Percentiles rank a stretch among this genome's conserved stretches.
Conservation (phyloP, 2,329 filamentous ascomycete species). For the Colletotrichum lindemuthianum region DNA sequence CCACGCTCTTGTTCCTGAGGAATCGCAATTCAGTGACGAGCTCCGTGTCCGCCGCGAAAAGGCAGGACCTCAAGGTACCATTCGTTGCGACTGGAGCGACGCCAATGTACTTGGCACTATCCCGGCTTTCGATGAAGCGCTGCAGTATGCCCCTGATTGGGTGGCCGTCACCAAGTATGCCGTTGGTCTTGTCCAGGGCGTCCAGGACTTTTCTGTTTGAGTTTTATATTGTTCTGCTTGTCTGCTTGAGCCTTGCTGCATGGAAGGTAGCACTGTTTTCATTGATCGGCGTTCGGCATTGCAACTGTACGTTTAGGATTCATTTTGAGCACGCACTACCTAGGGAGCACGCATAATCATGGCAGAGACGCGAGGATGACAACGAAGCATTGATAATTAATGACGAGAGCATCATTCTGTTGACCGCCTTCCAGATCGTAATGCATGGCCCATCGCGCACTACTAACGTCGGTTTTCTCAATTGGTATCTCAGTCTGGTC, state of each 20-base stretch:
- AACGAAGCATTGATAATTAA: constrained; percentile 11
- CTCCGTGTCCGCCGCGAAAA: constrained; percentile 49
- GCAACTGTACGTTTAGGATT: not conserved
- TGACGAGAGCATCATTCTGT: constrained; percentile 7
- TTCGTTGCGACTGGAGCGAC: constrained; percentile 90
- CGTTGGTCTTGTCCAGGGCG: constrained; percentile 26
- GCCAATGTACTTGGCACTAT: constrained; percentile 77
- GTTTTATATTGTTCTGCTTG: not conserved
- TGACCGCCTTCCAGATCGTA: not conserved
- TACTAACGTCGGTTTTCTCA: too few relatives aligned
- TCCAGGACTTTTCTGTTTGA: constrained; percentile 13
- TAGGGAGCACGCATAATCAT: constrained; percentile 10
- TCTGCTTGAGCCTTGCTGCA: not conserved
- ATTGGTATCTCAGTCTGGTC: constrained; percentile 8
- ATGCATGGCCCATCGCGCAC: too few relatives aligned
- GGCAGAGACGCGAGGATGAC: not conserved
- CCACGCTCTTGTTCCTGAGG: constrained; percentile 13
- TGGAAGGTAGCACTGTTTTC: constrained; percentile 8
- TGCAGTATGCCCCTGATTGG: constrained; percentile 83
- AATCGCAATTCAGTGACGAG: constrained; percentile 36
- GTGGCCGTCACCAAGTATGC: constrained; percentile 74
- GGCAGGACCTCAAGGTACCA: constrained; percentile 66
- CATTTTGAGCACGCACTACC: constrained; percentile 15
- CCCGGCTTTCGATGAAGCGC: constrained; percentile 84
- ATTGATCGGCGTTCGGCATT: constrained; percentile 19